Base-by-base conservation (phyloP, 176 grass and related monocot species). In the Rhynchospora breviuscula region DNA sequence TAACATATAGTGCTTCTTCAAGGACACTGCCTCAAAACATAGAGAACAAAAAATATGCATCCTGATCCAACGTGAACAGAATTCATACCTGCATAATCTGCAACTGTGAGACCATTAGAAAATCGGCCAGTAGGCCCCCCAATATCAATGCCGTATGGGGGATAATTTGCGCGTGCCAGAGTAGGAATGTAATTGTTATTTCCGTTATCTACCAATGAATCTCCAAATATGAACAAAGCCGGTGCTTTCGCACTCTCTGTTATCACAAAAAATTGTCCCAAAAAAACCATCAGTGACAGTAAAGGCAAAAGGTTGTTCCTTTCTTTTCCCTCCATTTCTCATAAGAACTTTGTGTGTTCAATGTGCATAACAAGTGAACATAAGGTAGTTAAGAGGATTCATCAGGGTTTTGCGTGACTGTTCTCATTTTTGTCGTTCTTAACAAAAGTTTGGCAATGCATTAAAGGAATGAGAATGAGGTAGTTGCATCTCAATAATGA, bases 181-280 rank as follows among this genome's bases (percentile, higher is more conserved):
- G 88, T 67, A 53, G 62, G 78, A 8, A 83, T 33, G 63, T 79
- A 53, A 60, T 90, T 90, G 74, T 87, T 90, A 83, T 90, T 90
- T 9, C 88, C 88, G 66, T 80, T 78, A 78, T 90, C 88, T 2
- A 84, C 69, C 44, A 90, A 70, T 4, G 88, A 90, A 59, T 90
- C 88, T 73, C 88, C 88, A 51, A 90, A 89, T 31, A 79, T 81
- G 78, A 80, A 90, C 85, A 87, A 84, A 26, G 88, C 88, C 3
- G 84, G 84, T 2, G 83, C 48, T 65, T 66, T 64, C 0, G 22
- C 63, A 19, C 73, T 31, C 7, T 80, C 43, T 21, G 59, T 35
- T 21, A 59, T 17, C 15, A 17, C 62, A 61, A 6, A 80, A 80
- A 33, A 80, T 44, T 12, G 21, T 43, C 58, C 58, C 0, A 59